phyloP scores from a whole-genome alignment of 108 stramenopile species.

The Bacterosira constricta region DNA sequence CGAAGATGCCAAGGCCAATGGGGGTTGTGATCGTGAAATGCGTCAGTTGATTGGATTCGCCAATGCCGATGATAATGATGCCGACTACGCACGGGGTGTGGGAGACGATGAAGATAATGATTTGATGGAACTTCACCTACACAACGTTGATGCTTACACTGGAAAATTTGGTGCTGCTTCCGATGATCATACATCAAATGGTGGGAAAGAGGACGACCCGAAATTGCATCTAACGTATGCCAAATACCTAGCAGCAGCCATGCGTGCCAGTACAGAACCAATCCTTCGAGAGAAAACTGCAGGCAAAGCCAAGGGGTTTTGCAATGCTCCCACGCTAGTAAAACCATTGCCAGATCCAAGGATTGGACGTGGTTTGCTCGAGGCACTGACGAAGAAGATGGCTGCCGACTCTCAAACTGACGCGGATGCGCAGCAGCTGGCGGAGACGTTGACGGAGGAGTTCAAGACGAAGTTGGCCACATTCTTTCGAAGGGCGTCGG shows the following conservation, averaged over 20 bases:
- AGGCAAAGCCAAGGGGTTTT: slow-evolving; percentile 41
- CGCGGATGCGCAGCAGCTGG: slow-evolving; percentile 67
- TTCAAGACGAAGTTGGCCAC: slow-evolving; percentile 71
- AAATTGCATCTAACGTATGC: slow-evolving; percentile 62
- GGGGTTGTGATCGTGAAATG: slow-evolving; percentile 78
- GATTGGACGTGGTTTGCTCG: slow-evolving; percentile 68
- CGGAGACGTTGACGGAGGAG: slow-evolving; percentile 69
- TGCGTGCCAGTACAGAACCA: slow-evolving; percentile 37
- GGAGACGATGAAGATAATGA: slow-evolving; percentile 64
- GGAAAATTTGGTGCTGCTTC: slow-evolving; percentile 37
- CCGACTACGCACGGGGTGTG: slow-evolving; percentile 77
- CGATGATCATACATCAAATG: neutral
- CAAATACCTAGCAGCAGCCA: slow-evolving; percentile 48
- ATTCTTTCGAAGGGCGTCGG: slow-evolving; percentile 83
- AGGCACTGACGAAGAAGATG: slow-evolving; percentile 87
- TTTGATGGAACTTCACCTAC: slow-evolving; percentile 51
- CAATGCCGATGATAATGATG: slow-evolving; percentile 54
- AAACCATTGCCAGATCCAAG: slow-evolving; percentile 70
- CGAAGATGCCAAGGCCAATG: slow-evolving; percentile 73
- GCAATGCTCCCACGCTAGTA: slow-evolving; percentile 25
- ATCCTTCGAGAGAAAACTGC: slow-evolving; percentile 13
- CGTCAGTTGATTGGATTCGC: slow-evolving; percentile 77
- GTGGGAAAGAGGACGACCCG: slow-evolving; percentile 22
- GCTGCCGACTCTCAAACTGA: slow-evolving; percentile 77
- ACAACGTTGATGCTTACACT: slow-evolving; percentile 76